Conservation (phyloP, 2,329 filamentous ascomycete species). For the Shiraia bambusicola region DNA sequence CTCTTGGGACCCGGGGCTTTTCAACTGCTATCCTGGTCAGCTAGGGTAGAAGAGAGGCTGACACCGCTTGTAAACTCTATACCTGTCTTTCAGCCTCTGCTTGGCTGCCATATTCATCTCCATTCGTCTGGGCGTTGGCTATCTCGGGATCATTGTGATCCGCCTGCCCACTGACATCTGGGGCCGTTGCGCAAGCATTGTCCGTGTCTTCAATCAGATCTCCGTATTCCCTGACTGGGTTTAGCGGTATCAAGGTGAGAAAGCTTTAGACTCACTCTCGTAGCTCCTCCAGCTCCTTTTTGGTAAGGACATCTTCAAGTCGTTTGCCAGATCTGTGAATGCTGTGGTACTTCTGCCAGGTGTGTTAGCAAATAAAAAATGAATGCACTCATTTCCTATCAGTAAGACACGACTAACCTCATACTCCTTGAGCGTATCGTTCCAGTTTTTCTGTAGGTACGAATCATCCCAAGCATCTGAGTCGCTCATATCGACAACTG, state of each 20-base stretch:
- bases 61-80: conserved; percentile 18
- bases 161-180: conserved; percentile 24
- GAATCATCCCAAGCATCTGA: conserved; percentile 44
- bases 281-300: conserved; percentile 35
- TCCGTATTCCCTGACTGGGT: conserved; percentile 33
- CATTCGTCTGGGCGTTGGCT: conserved; percentile 20
- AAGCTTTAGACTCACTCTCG: conserved; percentile 23
- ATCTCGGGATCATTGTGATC: conserved; percentile 28
- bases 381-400: too few relatives aligned
- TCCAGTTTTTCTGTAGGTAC: conserved; percentile 38
- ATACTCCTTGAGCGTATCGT: conserved; percentile 41
- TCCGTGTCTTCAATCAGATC: conserved; percentile 32
- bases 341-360: conserved; percentile 42
- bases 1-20: conserved; percentile 26
- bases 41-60: conserved; percentile 13
- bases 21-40: conserved; percentile 34
- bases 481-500: conserved; percentile 32
- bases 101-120: conserved; percentile 8
- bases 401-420: conserved; percentile 25
- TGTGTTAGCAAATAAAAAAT: conserved; percentile 10
- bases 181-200: conserved; percentile 11
- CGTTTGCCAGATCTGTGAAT: conserved; percentile 40
- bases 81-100: conserved; percentile 25
- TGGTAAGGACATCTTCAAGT: conserved; percentile 37
- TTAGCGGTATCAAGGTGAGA: conserved; percentile 4